phyloP scores from a whole-genome alignment of 2,329 filamentous ascomycete species.

The Pseudogymnoascus sp. region DNA sequence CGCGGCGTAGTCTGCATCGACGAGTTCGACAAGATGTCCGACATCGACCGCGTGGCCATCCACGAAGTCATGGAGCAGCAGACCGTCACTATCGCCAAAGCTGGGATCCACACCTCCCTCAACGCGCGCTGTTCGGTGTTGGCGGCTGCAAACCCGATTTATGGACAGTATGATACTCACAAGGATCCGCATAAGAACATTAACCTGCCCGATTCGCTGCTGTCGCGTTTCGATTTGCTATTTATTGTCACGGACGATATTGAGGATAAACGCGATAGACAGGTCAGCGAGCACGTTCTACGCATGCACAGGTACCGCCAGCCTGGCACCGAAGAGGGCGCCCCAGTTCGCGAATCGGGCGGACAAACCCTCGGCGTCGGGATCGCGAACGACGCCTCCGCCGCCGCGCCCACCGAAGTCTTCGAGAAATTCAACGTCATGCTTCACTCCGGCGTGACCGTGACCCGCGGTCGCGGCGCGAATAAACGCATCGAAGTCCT shows the following conservation, averaged over 20 bases:
- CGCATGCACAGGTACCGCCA: conserved; percentile 95
- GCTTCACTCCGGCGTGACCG: conserved; percentile 83
- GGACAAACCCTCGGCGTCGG: conserved; percentile 82
- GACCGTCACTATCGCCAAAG: conserved; percentile 97
- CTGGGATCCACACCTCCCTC: conserved; percentile 92
- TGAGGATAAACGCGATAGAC: conserved; percentile 81
- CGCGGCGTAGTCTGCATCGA: conserved; percentile 97
- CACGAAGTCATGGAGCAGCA: conserved; percentile 99
- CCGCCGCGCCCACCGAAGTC: conserved; percentile 72
- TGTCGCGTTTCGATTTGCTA: conserved; percentile 96
- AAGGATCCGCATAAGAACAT: conserved; percentile 99
- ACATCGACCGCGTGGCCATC: conserved; percentile 93
- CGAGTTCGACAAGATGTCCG: conserved; percentile 99
- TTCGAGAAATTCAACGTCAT: conserved; percentile 96
- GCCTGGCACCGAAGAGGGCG: conserved; percentile 86
- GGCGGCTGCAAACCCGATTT: conserved; percentile 93
- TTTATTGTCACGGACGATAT: conserved; percentile 99
- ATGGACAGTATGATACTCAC: conserved; percentile 95
- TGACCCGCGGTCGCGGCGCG: conserved; percentile 64
- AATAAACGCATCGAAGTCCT: conserved; percentile 77
- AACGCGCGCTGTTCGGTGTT: conserved; percentile 96
- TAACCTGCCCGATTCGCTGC: conserved; percentile 85
- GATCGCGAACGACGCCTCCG: conserved; percentile 64
- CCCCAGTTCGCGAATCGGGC: conserved; percentile 81
- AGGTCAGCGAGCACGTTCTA: conserved; percentile 91